phyloP scores from a whole-genome alignment of 768 basidiomycete genomes.

The Lactifluus pinguis region DNA sequence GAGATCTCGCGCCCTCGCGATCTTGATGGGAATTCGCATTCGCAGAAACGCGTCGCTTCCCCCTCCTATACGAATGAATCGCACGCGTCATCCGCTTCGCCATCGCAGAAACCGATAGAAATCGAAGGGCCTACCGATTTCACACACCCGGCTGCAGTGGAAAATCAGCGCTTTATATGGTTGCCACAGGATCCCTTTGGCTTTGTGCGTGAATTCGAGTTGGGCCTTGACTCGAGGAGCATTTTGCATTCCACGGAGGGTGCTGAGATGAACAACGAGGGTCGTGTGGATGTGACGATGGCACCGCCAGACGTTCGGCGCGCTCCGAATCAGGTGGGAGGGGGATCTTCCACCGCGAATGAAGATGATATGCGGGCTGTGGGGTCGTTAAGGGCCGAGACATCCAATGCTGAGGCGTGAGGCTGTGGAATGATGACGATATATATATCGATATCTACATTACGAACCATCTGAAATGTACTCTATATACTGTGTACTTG shows the following conservation, averaged over 20 bases:
- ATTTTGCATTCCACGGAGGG: constrained; percentile 41
- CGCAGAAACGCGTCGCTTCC: background rate
- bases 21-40: background rate
- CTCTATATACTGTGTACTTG: background rate
- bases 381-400: background rate
- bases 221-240: constrained; percentile 41
- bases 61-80: constrained; percentile 6
- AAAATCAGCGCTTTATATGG: constrained; percentile 77
- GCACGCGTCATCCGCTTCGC: constrained; percentile 8
- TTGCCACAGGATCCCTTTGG: constrained; percentile 67
- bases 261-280: constrained; percentile 54
- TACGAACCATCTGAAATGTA: background rate
- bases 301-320: constrained; percentile 28
- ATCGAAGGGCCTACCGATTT: constrained; percentile 43
- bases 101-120: constrained; percentile 24
- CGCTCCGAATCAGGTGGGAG: background rate
- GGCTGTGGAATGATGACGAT: background rate
- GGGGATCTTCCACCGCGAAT: background rate
- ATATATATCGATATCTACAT: background rate
- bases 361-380: background rate
- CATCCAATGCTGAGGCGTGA: background rate
- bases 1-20: background rate
- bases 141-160: constrained; percentile 73
- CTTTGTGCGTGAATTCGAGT: constrained; percentile 53
- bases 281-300: constrained; percentile 45